These are phyloP conservation scores for Avena eriantha DNA, from an alignment of 176 grass and related monocot genomes.

Conservation along the genomic window DNA sequence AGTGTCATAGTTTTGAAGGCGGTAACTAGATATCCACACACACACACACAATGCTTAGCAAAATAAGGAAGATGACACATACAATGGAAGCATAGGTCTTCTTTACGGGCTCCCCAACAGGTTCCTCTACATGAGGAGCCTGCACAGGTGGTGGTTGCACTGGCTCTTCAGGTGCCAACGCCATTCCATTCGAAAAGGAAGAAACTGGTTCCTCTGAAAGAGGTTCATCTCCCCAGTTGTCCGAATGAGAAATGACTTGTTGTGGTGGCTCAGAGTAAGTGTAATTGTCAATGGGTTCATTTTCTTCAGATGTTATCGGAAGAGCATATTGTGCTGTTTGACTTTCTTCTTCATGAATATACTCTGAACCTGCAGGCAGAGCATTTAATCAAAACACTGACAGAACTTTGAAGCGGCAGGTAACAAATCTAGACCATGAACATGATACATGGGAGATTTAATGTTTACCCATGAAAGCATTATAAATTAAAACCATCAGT, in stretches of 20 bases:
- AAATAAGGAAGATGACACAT: slow-evolving; percentile 44
- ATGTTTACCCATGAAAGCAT: not conserved
- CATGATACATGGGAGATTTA: not conserved
- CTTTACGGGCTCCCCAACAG: slow-evolving; percentile 73
- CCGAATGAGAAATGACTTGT: slow-evolving; percentile 50
- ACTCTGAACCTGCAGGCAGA: slow-evolving; percentile 56
- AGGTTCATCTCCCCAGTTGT: slow-evolving; percentile 65
- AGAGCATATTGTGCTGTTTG: slow-evolving; percentile 48
- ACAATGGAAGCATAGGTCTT: slow-evolving; percentile 98
- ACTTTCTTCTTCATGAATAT: slow-evolving; percentile 67
- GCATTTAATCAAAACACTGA: slow-evolving; percentile 32
- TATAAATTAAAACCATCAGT: not conserved
- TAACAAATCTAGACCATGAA: not conserved
- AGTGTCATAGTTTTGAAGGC: slow-evolving; percentile 37
- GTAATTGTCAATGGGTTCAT: slow-evolving; percentile 58
- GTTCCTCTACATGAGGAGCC: slow-evolving; percentile 56
- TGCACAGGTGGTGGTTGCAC: slow-evolving; percentile 51
- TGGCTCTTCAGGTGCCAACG: slow-evolving; percentile 53
- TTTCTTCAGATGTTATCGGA: slow-evolving; percentile 58
- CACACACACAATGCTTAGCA: slow-evolving; percentile 16
- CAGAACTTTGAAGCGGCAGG: not conserved
- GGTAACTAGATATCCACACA: not conserved
- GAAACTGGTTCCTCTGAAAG: slow-evolving; percentile 59
- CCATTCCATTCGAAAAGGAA: slow-evolving; percentile 60
- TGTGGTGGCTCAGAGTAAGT: slow-evolving; percentile 60